Conservation (phyloP, 2,329 filamentous ascomycete species). For the Colletotrichum filicis region DNA sequence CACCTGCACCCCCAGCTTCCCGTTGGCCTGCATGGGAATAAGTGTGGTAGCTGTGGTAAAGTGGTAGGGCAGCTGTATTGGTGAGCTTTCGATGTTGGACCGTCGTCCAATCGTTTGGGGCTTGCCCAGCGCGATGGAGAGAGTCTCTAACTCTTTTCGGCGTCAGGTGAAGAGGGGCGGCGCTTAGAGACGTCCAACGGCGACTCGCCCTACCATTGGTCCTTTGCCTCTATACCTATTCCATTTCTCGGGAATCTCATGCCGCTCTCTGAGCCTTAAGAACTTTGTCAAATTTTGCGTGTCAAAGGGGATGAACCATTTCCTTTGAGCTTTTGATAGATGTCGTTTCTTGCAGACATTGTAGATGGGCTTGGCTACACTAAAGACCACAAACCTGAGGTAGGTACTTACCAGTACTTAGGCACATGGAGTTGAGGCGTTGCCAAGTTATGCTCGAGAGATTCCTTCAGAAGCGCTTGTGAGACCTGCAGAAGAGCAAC, state of each 20-base stretch:
- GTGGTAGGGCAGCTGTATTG: constrained; percentile 1
- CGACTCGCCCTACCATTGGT: constrained; percentile 16
- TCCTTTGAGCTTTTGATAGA: neutral
- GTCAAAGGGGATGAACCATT: neutral
- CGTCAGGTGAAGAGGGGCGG: constrained; percentile 33
- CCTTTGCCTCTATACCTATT: neutral
- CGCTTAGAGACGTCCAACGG: constrained; percentile 30
- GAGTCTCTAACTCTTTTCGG: constrained; percentile 30
- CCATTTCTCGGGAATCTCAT: neutral
- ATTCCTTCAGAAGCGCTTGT: neutral
- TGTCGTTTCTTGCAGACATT: neutral
- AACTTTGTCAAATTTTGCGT: neutral
- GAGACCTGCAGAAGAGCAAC: neutral
- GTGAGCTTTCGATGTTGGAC: constrained; percentile 13
- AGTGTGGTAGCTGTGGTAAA: neutral
- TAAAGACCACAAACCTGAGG: neutral
- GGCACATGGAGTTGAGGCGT: neutral
- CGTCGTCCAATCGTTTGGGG: constrained; percentile 24
- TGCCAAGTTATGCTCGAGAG: neutral
- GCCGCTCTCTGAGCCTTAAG: neutral
- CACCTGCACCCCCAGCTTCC: constrained; percentile 19
- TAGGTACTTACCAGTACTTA: neutral
- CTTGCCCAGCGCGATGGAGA: constrained; percentile 17
- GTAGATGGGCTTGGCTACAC: neutral
- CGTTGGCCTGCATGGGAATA: constrained; percentile 18